Evolutionary conservation across 306 rosid genomes (phyloP).

Genomic region (Quercus dentata): DNA sequence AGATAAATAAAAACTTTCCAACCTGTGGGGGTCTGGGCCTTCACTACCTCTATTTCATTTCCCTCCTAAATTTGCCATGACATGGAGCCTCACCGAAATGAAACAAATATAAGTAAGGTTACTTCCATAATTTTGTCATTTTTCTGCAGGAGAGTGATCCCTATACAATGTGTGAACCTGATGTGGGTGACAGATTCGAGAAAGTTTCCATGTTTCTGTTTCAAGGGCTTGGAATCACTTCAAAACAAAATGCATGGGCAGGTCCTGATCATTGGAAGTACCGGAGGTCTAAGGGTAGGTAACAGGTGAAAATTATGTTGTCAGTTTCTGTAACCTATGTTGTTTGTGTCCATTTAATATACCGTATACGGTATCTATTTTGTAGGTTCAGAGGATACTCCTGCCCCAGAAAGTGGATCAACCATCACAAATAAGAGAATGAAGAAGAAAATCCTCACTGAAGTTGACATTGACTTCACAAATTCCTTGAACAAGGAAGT

Average conservation of each 20-base stretch:
- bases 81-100: background rate
- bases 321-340: background rate
- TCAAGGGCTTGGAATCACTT: constrained; percentile 11
- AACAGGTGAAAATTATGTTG: background rate
- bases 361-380: background rate
- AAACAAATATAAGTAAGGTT: background rate
- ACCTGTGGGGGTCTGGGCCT: background rate
- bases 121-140: background rate
- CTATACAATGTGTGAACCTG: background rate
- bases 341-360: background rate
- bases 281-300: background rate
- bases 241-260: constrained; percentile 24
- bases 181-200: constrained; percentile 10
- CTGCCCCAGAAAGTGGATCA: background rate
- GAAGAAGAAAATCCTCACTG: background rate
- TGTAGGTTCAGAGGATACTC: background rate
- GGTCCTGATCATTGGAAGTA: constrained; percentile 35
- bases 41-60: background rate
- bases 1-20: background rate
- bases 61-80: background rate
- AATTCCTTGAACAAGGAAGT: background rate
- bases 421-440: background rate
- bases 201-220: constrained; percentile 8
- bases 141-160: constrained; percentile 14
- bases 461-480: constrained; percentile 13